phyloP scores from a whole-genome alignment of 805 yeast genomes.

The Kuraishia hungarica region DNA sequence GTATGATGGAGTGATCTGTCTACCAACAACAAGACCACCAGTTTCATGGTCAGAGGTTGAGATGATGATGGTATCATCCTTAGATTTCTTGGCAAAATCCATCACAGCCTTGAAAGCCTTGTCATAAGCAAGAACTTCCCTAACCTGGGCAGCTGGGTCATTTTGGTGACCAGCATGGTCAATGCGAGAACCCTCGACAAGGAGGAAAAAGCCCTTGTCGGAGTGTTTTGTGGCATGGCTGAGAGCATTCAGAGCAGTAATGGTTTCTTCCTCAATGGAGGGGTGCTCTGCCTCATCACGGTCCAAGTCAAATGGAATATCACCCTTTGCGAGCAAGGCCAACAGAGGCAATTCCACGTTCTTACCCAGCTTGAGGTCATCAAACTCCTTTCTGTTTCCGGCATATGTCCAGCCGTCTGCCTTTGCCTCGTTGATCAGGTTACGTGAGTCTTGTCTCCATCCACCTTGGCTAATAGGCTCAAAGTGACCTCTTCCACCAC shows the following conservation, averaged over 20 bases:
- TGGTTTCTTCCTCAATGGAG: constrained; percentile 69
- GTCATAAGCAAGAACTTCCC: constrained; percentile 85
- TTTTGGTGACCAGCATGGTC: constrained; percentile 95
- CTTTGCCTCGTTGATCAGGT: constrained; percentile 59
- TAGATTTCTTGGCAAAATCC: constrained; percentile 58
- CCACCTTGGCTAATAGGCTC: constrained; percentile 50
- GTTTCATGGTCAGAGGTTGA: constrained; percentile 94
- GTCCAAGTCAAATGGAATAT: constrained; percentile 83
- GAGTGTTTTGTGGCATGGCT: constrained; percentile 58
- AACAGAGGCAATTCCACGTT: constrained; percentile 70
- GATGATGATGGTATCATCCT: constrained; percentile 68
- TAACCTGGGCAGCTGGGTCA: constrained; percentile 90
- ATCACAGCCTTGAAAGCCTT: constrained; percentile 69
- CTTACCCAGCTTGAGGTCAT: constrained; percentile 43
- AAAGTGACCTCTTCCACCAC: constrained; percentile 88
- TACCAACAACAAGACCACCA: constrained; percentile 85
- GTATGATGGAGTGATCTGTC: constrained; percentile 59
- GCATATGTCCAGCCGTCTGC: constrained; percentile 57
- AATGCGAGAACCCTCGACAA: constrained; percentile 88
- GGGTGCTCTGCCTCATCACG: constrained; percentile 57
- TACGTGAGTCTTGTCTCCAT: constrained; percentile 62
- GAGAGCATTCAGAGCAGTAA: constrained; percentile 65
- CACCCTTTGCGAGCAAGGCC: constrained; percentile 65
- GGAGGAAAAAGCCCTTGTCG: constrained; percentile 76
- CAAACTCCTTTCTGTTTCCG: constrained; percentile 52